A percentile compares a stretch with the other conserved stretches of the same genome.
These are phyloP conservation scores for Comarum palustre DNA, from an alignment of 306 rosid species.

Conservation along the genomic window DNA sequence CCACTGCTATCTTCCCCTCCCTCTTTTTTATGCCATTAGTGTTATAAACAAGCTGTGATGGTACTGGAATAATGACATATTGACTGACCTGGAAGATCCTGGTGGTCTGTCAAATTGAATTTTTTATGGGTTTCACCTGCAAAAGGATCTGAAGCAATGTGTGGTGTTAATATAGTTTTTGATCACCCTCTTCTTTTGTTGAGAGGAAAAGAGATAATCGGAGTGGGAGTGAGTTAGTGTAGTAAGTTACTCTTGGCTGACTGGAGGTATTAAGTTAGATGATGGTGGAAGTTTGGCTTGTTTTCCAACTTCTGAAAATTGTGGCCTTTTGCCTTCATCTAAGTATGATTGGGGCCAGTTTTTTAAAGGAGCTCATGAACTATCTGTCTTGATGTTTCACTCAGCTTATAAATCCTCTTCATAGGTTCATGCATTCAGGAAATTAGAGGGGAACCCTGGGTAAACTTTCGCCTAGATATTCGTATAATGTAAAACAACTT, in stretches of 20 bases:
- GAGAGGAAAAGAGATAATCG: not conserved
- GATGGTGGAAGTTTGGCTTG: not conserved
- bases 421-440: not conserved
- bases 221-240: not conserved
- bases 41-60: not conserved
- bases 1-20: not conserved
- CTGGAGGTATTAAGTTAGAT: not conserved
- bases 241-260: not conserved
- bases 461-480: not conserved
- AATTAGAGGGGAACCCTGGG: not conserved
- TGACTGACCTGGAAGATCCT: not conserved
- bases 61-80: not conserved
- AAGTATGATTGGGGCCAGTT: not conserved
- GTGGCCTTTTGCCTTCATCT: not conserved
- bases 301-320: not conserved
- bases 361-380: not conserved
- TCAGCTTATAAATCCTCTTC: not conserved
- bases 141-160: not conserved
- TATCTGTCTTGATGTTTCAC: not conserved
- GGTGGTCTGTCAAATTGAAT: not conserved
- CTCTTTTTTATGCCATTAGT: not conserved
- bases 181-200: not conserved
- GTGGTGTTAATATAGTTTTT: not conserved
- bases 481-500: too few relatives aligned
- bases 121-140: not conserved